These are phyloP conservation scores for Postia placenta DNA, from an alignment of 768 basidiomycete genomes.

Conservation along the genomic window DNA sequence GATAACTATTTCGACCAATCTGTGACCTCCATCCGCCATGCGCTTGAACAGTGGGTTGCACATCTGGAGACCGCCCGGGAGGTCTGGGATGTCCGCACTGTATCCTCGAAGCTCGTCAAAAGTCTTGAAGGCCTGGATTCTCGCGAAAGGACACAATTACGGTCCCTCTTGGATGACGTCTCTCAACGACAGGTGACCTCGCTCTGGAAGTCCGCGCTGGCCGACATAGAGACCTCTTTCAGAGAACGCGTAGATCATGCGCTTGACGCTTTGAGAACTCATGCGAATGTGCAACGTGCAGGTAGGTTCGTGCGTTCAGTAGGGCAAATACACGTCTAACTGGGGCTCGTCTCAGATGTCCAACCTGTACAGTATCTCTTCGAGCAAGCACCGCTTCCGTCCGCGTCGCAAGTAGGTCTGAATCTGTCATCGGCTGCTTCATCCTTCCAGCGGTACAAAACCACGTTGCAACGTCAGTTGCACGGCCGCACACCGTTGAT, in stretches of 20 bases:
- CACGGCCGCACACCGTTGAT: constrained; percentile 57
- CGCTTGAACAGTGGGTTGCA: constrained; percentile 51
- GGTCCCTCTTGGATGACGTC: constrained; percentile 43
- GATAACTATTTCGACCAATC: constrained; percentile 61
- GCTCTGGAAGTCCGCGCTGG: constrained; percentile 54
- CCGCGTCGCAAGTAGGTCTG: constrained; percentile 33
- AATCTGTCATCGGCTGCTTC: constrained; percentile 30
- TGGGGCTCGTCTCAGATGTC: constrained; percentile 32
- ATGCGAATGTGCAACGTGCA: constrained; percentile 19
- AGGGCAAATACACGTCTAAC: constrained; percentile 1
- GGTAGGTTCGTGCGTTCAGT: constrained; percentile 20
- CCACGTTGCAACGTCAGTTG: constrained; percentile 57
- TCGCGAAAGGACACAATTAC: constrained; percentile 41
- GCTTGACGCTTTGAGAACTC: constrained; percentile 27
- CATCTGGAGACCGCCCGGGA: constrained; percentile 55
- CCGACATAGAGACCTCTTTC: constrained; percentile 40
- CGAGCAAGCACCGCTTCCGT: constrained; percentile 38
- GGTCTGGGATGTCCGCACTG: constrained; percentile 65
- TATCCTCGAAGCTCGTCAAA: constrained; percentile 40
- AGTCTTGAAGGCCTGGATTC: constrained; percentile 36
- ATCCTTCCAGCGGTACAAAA: constrained; percentile 57
- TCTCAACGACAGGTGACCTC: constrained; percentile 46
- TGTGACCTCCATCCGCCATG: constrained; percentile 34
- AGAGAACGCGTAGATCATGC: constrained; percentile 34
- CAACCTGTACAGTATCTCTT: constrained; percentile 55